Conservation (phyloP, 2,329 filamentous ascomycete species). For the Colletotrichum orchidophilum region DNA sequence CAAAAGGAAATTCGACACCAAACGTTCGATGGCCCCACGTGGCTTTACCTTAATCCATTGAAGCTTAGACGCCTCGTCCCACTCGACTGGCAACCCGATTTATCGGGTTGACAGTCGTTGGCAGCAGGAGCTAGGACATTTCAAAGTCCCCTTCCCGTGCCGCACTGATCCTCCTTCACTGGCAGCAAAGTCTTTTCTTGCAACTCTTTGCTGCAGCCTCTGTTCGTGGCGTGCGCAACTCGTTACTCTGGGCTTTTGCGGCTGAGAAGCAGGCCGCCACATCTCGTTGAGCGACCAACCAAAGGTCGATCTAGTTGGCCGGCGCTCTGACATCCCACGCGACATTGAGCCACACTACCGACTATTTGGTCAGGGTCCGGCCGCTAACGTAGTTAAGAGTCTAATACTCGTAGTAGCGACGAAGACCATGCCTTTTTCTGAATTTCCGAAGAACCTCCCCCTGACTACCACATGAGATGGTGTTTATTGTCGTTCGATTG, state of each 20-base stretch:
- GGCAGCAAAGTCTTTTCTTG: not conserved
- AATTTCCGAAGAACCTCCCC: not conserved
- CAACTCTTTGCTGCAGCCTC: not conserved
- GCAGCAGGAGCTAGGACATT: not conserved
- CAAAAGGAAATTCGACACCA: not conserved
- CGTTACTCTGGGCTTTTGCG: not conserved
- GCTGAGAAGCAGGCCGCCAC: not conserved
- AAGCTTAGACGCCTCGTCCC: not conserved
- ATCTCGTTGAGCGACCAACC: not conserved
- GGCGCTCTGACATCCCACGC: not conserved
- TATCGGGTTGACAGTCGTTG: not conserved
- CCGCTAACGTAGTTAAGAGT: not conserved
- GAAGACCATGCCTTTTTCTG: not conserved
- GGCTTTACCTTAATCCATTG: not conserved
- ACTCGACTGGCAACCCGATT: not conserved
- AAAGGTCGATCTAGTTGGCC: not conserved
- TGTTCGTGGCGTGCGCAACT: not conserved
- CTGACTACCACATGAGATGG: not conserved
- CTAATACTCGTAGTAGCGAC: not conserved
- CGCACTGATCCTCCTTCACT: not conserved
- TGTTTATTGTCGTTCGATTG: not conserved
- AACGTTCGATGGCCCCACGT: not conserved
- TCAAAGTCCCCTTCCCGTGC: not conserved
- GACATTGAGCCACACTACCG: not conserved
- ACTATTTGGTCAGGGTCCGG: not conserved